phyloP scores from a whole-genome alignment of 805 yeast species.

The Kodamaea hsintzibuensis region DNA sequence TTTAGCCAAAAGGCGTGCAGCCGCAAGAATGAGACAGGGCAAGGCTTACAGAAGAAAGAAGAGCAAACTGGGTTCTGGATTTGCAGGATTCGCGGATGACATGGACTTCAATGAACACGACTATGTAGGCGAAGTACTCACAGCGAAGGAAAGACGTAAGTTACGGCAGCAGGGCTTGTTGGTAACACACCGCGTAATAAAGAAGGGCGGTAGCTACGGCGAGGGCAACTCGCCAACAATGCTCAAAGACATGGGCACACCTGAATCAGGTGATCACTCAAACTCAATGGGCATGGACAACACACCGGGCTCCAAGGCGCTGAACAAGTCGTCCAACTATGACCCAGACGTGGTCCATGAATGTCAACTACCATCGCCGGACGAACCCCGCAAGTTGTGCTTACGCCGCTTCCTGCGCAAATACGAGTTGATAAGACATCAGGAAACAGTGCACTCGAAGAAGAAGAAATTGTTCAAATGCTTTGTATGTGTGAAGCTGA shows the following conservation, averaged over 20 bases:
- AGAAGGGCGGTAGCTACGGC: conserved; percentile 14
- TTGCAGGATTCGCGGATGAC: conserved; percentile 4
- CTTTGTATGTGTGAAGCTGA: conserved; percentile 75
- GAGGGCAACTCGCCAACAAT: conserved; percentile 11
- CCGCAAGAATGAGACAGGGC: neutral
- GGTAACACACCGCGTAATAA: conserved; percentile 29
- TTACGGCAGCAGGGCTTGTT: conserved; percentile 8
- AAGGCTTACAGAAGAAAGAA: conserved; percentile 3
- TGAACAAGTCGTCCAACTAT: conserved; percentile 41
- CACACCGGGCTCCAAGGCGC: conserved; percentile 12
- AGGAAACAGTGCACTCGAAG: conserved; percentile 92
- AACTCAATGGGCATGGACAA: neutral
- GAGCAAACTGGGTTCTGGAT: conserved; percentile 1
- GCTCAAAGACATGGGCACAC: conserved; percentile 7
- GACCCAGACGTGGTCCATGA: conserved; percentile 50
- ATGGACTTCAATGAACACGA: conserved; percentile 2
- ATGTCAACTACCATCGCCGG: conserved; percentile 46
- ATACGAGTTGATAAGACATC: conserved; percentile 91
- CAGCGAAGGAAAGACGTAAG: conserved; percentile 3
- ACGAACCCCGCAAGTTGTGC: conserved; percentile 41
- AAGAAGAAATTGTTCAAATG: conserved; percentile 85
- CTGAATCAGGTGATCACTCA: conserved; percentile 1
- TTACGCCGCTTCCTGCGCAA: conserved; percentile 55
- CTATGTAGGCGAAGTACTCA: conserved; percentile 5
- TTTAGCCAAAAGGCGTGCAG: conserved; percentile 1